Base-by-base conservation (phyloP, 129 eudicot genomes). In the Arctium lappa region DNA sequence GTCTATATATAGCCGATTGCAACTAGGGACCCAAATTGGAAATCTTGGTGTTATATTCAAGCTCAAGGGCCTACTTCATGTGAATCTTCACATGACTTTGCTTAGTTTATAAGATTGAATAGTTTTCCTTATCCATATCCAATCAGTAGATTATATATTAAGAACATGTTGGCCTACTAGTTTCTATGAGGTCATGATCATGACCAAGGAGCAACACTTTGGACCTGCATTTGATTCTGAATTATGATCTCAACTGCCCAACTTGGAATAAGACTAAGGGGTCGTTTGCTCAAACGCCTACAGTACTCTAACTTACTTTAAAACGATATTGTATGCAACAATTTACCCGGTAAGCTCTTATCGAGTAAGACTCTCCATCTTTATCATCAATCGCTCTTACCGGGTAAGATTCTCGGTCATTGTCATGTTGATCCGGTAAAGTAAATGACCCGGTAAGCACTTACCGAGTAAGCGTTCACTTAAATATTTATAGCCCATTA, bases 21-120 rank as follows among this genome's bases (percentile, higher is more conserved):
- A 66, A n/a, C 30, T 82, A 7, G 62, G 63, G 56, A 75, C 76
- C 16, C 69, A 75, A 37, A 65, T 74, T 66, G 33, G 60, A 66
- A 66, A 46, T 75, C n/a, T 13, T 16, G 8, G 27, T 22, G 27
- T 22, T 22, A 22, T 22, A 22, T 22, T 22, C 27, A 22, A 22
- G 27, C 46, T 5, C 46, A 68, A 66, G 85, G 85, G 72, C 86
- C 86, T 82, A 82, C 81, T 6, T 18, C 36, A 53, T 83, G 73
- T 83, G 73, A 69, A 48, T 8, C 30, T 12, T 71, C 86, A 83
- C 82, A 83, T 83, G 86, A 74, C 74, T 83, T 83, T 83, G 79
- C 32, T 77, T 36, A 37, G 73, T 50, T 32, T 22, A 22, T 22
- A 22, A 22, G 27, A 22, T 22, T 22, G 74, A 16, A 63, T 74